Evolutionary conservation across 331 rosid genomes (phyloP).

Genomic region (Prunus yedoensis): DNA sequence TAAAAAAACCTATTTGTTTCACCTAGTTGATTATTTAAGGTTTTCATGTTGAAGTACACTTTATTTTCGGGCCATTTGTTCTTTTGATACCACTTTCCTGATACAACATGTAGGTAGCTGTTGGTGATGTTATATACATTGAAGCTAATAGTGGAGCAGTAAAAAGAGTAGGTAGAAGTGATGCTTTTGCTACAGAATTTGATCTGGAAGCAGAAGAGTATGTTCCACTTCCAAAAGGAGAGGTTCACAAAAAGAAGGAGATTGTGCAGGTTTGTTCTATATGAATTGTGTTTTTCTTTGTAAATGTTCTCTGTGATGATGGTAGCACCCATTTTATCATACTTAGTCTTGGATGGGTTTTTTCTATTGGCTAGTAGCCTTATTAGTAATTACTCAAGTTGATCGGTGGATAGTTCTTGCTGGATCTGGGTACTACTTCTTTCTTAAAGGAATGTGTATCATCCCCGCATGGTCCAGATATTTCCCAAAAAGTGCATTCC

Average conservation of each 20-base stretch:
- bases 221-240: constrained; percentile 99
- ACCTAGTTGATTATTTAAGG: not conserved
- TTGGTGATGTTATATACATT: constrained; percentile 91
- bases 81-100: constrained; percentile 7
- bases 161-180: constrained; percentile 96
- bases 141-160: constrained; percentile 99
- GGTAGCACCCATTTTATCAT: constrained; percentile 3
- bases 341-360: not conserved
- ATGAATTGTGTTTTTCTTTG: constrained; percentile 16
- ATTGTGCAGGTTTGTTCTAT: constrained; percentile 68
- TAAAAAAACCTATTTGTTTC: not conserved
- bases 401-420: not conserved
- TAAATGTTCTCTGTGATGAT: constrained; percentile 1
- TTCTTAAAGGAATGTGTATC: not conserved
- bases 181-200: constrained; percentile 95
- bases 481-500: not conserved
- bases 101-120: constrained; percentile 66
- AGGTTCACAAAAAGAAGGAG: constrained; percentile 97
- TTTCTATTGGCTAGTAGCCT: not conserved
- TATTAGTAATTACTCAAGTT: not conserved
- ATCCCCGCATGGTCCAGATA: constrained; percentile 8
- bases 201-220: constrained; percentile 99
- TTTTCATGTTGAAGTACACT: not conserved
- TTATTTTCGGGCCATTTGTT: not conserved
- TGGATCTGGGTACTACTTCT: not conserved